phyloP scores from a whole-genome alignment of 768 basidiomycete species.

The Pleurotus cornucopiae region DNA sequence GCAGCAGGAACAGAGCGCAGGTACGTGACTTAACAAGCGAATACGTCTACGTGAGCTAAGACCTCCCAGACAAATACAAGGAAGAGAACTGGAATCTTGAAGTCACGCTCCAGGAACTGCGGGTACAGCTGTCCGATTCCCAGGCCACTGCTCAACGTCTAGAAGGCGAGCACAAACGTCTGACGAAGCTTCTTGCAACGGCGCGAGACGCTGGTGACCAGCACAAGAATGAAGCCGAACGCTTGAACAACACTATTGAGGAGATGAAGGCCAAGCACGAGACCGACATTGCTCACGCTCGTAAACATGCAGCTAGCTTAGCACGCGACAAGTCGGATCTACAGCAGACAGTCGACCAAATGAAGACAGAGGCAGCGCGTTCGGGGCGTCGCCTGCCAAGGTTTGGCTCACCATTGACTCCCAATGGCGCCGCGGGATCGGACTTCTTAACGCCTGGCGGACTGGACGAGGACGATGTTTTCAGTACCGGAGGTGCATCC shows the following conservation, averaged over 20 bases:
- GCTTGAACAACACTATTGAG: slow-evolving; percentile 55
- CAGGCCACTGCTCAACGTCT: slow-evolving; percentile 64
- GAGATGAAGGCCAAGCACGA: slow-evolving; percentile 90
- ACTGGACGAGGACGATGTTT: slow-evolving; percentile 57
- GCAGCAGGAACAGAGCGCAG: slow-evolving; percentile 77
- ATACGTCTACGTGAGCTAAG: slow-evolving; percentile 1
- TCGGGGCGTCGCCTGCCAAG: slow-evolving; percentile 57
- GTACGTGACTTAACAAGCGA: slow-evolving; percentile 32
- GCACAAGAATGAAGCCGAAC: slow-evolving; percentile 83
- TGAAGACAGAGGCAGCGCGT: slow-evolving; percentile 70
- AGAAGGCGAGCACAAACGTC: slow-evolving; percentile 79
- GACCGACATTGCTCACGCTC: slow-evolving; percentile 88
- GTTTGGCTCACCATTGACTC: slow-evolving; percentile 73
- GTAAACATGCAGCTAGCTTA: slow-evolving; percentile 82
- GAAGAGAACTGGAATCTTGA: slow-evolving; percentile 99
- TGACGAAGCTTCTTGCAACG: slow-evolving; percentile 68
- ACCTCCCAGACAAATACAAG: slow-evolving; percentile 78
- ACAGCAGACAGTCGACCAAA: slow-evolving; percentile 70
- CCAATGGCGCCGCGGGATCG: slow-evolving; percentile 40
- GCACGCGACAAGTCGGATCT: slow-evolving; percentile 92
- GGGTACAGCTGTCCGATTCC: slow-evolving; percentile 60
- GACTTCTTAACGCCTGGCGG: slow-evolving; percentile 58
- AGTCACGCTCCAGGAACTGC: slow-evolving; percentile 85
- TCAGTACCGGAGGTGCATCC: slow-evolving; percentile 59
- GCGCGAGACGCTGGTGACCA: slow-evolving; percentile 76